Evolutionary conservation across 2,329 filamentous ascomycete genomes (phyloP), one percentile per base, ranked within the genome.

Genomic region (Beauveria australis): DNA sequence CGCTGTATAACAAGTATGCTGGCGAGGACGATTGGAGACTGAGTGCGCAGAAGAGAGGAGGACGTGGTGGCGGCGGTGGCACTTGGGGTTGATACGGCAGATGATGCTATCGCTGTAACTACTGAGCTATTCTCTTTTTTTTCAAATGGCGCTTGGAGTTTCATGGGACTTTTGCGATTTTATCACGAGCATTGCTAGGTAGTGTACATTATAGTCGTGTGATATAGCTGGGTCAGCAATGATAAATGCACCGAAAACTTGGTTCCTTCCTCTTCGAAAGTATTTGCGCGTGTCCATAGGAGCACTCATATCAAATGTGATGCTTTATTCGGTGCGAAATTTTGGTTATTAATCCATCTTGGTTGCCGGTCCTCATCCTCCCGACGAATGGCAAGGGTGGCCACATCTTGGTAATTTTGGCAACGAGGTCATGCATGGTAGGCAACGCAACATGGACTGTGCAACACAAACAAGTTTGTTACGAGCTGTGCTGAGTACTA

Each of bases 1-100:
- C 94, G 48, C 75, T 99, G 75, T 92, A 97, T 73, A 97, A 97
- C 72, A 89, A 92, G 71, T 97, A 91, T 75, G 89, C 88, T 3
- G 89, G 87, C 2, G 92, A 96, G 71, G 93, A 99, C 71, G 94
- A 97, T 72, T 99, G 94, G 94, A 83, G 94, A 64, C 75, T 99
- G 63, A 92, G 88, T 67, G 89, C 93, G 14, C 94, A 99, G 80
- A 86, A 87, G 69, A 88, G 88, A 71, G 88, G 89, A 53, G 93
- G 92, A 5, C 83, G 93, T 66, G 89, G 90, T 62, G 94, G 90
- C 16, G 84, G 84, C 59, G 93, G 93, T 69, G 93, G 93, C 3
- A 99, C 94, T 9, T 99, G 94, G 94, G 94, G 89, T 65, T 92
- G 78, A 53, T 22, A n/a, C 16, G 12, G 6, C 22, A 14, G 43